phyloP scores from a whole-genome alignment of 306 rosid species.

The Geum urbanum region DNA sequence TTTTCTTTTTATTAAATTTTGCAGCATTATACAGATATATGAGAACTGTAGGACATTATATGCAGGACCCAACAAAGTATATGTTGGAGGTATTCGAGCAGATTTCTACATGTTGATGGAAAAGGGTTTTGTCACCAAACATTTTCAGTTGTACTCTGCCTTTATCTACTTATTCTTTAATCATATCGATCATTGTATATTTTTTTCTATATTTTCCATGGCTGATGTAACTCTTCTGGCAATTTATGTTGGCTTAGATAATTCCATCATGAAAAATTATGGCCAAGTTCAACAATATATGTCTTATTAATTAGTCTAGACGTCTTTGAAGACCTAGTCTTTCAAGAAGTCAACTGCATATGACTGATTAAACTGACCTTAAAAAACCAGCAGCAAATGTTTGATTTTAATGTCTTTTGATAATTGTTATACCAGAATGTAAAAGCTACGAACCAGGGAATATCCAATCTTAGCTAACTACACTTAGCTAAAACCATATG shows the following conservation, averaged over 20 bases:
- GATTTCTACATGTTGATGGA: slow-evolving; percentile 10
- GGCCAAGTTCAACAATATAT: slow-evolving; percentile 27
- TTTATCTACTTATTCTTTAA: not conserved
- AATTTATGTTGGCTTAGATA: slow-evolving; percentile 12
- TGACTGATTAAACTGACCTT: not conserved
- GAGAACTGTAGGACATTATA: slow-evolving; percentile 8
- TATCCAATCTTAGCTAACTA: not conserved
- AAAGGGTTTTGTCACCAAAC: slow-evolving; percentile 20
- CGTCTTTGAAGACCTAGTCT: slow-evolving; percentile 19
- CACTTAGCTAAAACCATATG: not conserved
- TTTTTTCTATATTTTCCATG: not conserved
- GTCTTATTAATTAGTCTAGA: not conserved
- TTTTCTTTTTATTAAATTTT: not conserved
- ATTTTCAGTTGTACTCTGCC: slow-evolving; percentile 13
- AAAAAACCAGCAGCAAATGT: not conserved
- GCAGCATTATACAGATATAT: not conserved
- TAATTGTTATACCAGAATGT: not conserved
- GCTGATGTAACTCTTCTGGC: slow-evolving; percentile 2
- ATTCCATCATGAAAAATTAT: slow-evolving; percentile 1
- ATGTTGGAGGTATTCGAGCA: slow-evolving; percentile 11
- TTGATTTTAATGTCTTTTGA: not conserved
- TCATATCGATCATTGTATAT: not conserved
- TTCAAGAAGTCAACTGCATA: slow-evolving; percentile 10
- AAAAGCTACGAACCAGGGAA: not conserved
- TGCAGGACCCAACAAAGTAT: slow-evolving; percentile 24